Base-by-base conservation (phyloP, 2,329 filamentous ascomycete species). In the Monosporascus sp. region DNA sequence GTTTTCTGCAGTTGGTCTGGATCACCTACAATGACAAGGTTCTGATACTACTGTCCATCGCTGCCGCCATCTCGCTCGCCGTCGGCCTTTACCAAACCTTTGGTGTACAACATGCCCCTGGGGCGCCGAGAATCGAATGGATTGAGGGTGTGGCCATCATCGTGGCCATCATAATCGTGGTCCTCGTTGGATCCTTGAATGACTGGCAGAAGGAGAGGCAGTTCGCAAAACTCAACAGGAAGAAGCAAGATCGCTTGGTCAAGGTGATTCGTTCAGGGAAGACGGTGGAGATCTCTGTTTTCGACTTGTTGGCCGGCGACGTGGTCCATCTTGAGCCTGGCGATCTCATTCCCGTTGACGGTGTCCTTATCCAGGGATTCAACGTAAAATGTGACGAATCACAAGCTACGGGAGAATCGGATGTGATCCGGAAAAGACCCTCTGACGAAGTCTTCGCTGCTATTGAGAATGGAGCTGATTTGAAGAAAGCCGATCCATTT, bases 11-110 rank as follows among this genome's bases (percentile, higher is more conserved):
- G 64, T 74, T 92, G 42, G 87, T 89, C 70, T 91, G 88, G 88
- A 88, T 91, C 62, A 89, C 88, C 0, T 90, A 90, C 68, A 89
- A 91, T 70, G 88, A 92, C 76, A 92, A 91, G 67, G 85, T 92
- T 3, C 73, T 91, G 46, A 87, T 90, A 54, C 74, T 90, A 6
- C 74, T 90, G 51, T 88, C 85, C 0, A 74, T 81, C 48, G 88
- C 88, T 44, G 88, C 88, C 3, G 75, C 83, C 38, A 82, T 92
- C 48, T 90, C 88, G 45, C 76, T 92, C 44, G 86, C 84, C 5
- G 79, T 92, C 42, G 88, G 88, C 47, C 74, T 91, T 0, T 92
- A 90, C 67, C 85, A 90, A 67, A 87, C 85, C 0, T 86, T 89
- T 65, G 85, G 85, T 14, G 72, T 73, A 20, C 60, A 75, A 4